Evolutionary conservation across 108 stramenopile genomes (phyloP), one percentile per base, ranked within the genome.

Genomic region (Ochromonas danica): DNA sequence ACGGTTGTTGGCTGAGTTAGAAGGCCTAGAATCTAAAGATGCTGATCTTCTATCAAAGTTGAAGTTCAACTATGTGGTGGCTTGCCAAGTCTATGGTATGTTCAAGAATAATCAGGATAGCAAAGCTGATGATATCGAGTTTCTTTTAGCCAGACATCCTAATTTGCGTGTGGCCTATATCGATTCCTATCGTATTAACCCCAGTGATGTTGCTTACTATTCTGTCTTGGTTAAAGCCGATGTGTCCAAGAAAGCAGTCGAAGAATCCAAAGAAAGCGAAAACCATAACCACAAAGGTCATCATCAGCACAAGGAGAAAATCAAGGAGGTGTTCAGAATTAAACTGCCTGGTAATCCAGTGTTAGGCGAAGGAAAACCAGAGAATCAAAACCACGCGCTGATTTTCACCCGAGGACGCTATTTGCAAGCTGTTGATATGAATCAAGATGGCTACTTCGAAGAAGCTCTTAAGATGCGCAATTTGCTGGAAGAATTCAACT

Each of bases 301-400:
- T 25, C n/a, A n/a, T n/a, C n/a, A n/a, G n/a, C n/a, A n/a, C n/a
- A n/a, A n/a, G n/a, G n/a, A n/a, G n/a, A 80, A 81, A 28, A 91
- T 96, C 81, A 84, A 91, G 65, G 96, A 98, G 70, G 87, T 96
- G 57, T 98, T 94, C 87, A 86, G 97, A 35, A 94, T 98, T 42
- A 89, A 94, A 60, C 89, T 98, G 0, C 95, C 97, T 1, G 97
- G 96, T 39, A 95, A 98, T 82, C 96, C 97, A 14, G 90, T 98
- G 51, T 79, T 98, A 17, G 97, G 97, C 25, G 97, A 98, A 90
- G 97, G 97, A 79, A 98, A 98, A 85, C 97, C 97, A 0, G 97
- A 98, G 87, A 98, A 98, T 83, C 97, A 98, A 80, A 98, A 98
- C 74, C 96, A 96, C 71, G 97, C 97, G 61, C 92, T 98, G 87